Base-by-base conservation (phyloP, 1,284 basidiomycete genomes). In the Tremellales sp. region DNA sequence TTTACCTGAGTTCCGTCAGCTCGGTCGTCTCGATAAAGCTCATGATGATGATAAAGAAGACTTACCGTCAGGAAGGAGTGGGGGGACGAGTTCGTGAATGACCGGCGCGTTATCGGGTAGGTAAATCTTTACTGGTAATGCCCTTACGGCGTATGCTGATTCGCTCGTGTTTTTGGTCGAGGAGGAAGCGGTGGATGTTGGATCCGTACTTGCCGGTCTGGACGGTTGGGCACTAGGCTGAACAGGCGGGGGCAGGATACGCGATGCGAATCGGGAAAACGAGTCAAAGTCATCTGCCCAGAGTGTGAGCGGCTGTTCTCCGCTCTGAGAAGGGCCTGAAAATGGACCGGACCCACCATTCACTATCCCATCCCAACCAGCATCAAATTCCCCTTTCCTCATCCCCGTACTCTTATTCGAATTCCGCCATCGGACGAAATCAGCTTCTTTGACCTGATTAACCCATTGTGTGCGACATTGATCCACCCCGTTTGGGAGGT, bases 211-310 rank as follows among this genome's bases (percentile, higher is more conserved):
- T 33, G 84, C 79, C 39, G 87, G 83, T 22, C 87, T 80, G 17
- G 76, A 79, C 52, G 85, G 82, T 36, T n/a, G n/a, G n/a, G n/a
- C n/a, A n/a, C n/a, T n/a, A n/a, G n/a, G 84, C 82, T 46, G 85
- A 82, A 57, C 59, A 0, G 77, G 77, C 1, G 75, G 64, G 2
- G 80, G 79, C 1, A 79, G 60, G 3, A 97, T 81, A 66, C 93
- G 92, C 10, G 85, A 82, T 1, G 90, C 90, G 57, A 97, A 87
- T 36, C 87, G 82, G 84, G 89, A 92, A 66, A 89, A 96, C 55
- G 91, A 83, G 59, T 97, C 92, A 67, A 93, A 97, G 70, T 94
- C 92, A 74, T 93, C 91, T 89, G 58, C n/a, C n/a, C n/a, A n/a
- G n/a, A n/a, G n/a, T n/a, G n/a, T n/a, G n/a, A n/a, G n/a, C n/a